Conservation (phyloP, 2,329 filamentous ascomycete genomes). For the Coleophoma eucalyptorum region DNA sequence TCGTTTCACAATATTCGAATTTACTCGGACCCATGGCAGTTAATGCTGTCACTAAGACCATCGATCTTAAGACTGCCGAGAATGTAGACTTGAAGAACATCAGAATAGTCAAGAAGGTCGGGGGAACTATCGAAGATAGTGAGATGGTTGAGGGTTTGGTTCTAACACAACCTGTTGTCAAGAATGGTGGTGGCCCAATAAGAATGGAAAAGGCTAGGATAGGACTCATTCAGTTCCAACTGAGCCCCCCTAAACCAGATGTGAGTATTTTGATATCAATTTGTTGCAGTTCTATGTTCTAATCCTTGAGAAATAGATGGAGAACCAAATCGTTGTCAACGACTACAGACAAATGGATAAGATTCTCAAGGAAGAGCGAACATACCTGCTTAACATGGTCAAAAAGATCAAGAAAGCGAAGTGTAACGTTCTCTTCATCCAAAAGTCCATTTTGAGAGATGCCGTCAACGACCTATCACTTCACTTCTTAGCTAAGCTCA, state of each 20-base stretch:
- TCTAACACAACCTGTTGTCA: constrained; percentile 87
- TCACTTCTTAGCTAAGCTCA: constrained; percentile 95
- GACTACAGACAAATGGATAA: constrained; percentile 99
- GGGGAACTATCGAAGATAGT: constrained; percentile 96
- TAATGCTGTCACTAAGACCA: constrained; percentile 91
- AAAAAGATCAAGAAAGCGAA: constrained; percentile 99
- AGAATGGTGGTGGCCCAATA: constrained; percentile 85
- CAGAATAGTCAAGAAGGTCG: constrained; percentile 94
- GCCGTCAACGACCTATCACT: constrained; percentile 96
- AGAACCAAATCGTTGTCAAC: constrained; percentile 98
- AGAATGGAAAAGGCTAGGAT: constrained; percentile 98
- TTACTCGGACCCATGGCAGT: constrained; percentile 97
- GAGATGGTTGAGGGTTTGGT: constrained; percentile 95
- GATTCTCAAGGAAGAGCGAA: constrained; percentile 98
- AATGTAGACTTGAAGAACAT: constrained; percentile 98
- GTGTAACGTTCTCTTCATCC: constrained; percentile 96
- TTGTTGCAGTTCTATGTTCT: background rate
- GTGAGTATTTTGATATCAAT: constrained; percentile 42
- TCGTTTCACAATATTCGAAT: constrained; percentile 95
- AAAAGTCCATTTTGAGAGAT: constrained; percentile 96
- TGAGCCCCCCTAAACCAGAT: constrained; percentile 96
- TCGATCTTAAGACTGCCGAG: constrained; percentile 91
- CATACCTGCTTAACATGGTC: constrained; percentile 96
- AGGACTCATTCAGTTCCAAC: constrained; percentile 96
- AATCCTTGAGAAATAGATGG: constrained; percentile 60